Evolutionary conservation across 441 rosid species (phyloP).

Genomic region (Melianthus villosus): DNA sequence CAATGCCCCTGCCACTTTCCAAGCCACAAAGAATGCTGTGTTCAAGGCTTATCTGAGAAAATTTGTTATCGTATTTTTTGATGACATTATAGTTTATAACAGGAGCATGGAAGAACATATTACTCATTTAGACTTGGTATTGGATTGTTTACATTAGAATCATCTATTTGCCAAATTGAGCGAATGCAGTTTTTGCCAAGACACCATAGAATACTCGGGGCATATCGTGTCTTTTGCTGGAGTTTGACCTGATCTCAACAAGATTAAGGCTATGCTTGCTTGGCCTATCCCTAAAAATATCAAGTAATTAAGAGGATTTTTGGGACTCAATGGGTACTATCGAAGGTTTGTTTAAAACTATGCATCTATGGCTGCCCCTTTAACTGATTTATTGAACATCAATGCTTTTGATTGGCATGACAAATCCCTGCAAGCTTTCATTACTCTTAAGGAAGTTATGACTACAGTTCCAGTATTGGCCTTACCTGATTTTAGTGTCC

Average conservation of each 20-base stretch:
- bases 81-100: constrained; percentile 3
- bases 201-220: neutral
- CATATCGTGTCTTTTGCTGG: no score
- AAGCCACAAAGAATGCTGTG: neutral
- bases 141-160: neutral
- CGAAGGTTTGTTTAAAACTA: neutral
- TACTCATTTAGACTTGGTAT: neutral
- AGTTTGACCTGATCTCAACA: neutral
- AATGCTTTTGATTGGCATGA: neutral
- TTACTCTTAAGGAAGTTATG: neutral
- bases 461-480: no score
- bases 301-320: neutral
- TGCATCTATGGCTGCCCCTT: neutral
- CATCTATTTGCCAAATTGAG: neutral
- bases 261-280: neutral
- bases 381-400: no score
- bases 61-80: constrained; percentile 5
- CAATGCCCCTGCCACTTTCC: neutral
- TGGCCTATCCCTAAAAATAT: no score
- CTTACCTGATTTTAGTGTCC: neutral
- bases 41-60: neutral
- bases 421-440: neutral
- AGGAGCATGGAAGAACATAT: neutral
- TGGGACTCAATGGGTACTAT: neutral
- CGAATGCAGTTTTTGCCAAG: neutral